Conservation (phyloP, 768 basidiomycete species). For the Pulveroboletus frians region DNA sequence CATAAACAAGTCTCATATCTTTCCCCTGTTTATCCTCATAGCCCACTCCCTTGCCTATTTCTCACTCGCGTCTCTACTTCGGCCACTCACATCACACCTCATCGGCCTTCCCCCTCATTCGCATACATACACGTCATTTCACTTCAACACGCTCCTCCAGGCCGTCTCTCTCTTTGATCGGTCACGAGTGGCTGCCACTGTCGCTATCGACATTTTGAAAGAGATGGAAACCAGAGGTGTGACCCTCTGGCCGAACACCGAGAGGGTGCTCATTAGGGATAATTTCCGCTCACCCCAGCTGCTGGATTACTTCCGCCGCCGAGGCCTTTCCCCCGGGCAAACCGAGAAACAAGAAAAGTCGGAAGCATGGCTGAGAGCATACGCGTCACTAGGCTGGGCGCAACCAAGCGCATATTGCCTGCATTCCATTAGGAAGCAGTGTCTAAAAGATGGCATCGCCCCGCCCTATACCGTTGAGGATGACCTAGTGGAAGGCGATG, state of each 20-base stretch:
- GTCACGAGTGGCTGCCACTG: slow-evolving; percentile 36
- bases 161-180: slow-evolving; percentile 43
- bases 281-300: slow-evolving; percentile 48
- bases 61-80: slow-evolving; percentile 43
- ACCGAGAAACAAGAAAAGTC: background rate
- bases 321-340: background rate
- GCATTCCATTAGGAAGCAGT: slow-evolving; percentile 33
- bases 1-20: background rate
- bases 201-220: slow-evolving; percentile 38
- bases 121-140: slow-evolving; percentile 20
- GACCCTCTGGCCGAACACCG: slow-evolving; percentile 38
- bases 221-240: slow-evolving; percentile 46
- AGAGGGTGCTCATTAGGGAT: slow-evolving; percentile 43
- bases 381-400: slow-evolving; percentile 26
- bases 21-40: slow-evolving; percentile 20
- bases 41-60: slow-evolving; percentile 47
- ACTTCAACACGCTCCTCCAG: slow-evolving; percentile 52
- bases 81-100: slow-evolving; percentile 40
- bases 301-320: slow-evolving; percentile 39
- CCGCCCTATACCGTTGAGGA: slow-evolving; percentile 21
- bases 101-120: slow-evolving; percentile 26
- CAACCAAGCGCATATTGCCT: slow-evolving; percentile 39
- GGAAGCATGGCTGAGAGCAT: slow-evolving; percentile 21
- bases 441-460: slow-evolving; percentile 10
- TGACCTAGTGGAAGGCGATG: background rate